A percentile compares a stretch with the other conserved stretches of the same genome.
These are phyloP conservation scores for Hanseniaspora hatyaiensis DNA, from an alignment of 805 yeast species.

Conservation along the genomic window DNA sequence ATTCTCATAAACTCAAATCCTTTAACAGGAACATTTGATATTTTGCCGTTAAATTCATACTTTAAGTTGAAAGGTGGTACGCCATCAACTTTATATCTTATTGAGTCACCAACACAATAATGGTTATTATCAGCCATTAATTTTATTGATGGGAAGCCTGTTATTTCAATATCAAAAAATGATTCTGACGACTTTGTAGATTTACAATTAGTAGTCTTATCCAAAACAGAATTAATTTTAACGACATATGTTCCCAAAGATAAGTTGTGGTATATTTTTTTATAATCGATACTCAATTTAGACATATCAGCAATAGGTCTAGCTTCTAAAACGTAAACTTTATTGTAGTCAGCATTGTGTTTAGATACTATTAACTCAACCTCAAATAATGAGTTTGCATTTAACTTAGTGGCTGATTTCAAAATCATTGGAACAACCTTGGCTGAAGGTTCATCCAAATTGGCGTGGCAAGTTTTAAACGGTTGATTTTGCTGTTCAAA, in stretches of 20 bases:
- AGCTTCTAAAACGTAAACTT: slow-evolving; percentile 35
- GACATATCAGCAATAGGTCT: slow-evolving; percentile 25
- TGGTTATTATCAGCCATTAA: slow-evolving; percentile 35
- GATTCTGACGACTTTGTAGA: slow-evolving; percentile 37
- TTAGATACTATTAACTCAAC: slow-evolving; percentile 49
- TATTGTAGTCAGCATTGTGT: slow-evolving; percentile 46
- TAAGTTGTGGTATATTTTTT: slow-evolving; percentile 40
- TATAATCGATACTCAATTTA: slow-evolving; percentile 30
- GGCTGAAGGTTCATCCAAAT: slow-evolving; percentile 27
- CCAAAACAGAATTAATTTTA: slow-evolving; percentile 46
- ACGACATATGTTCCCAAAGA: slow-evolving; percentile 62
- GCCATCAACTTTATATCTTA: slow-evolving; percentile 66
- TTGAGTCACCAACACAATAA: slow-evolving; percentile 87
- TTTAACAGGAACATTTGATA: slow-evolving; percentile 45
- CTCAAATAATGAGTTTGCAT: slow-evolving; percentile 52
- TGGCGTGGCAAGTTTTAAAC: slow-evolving; percentile 40
- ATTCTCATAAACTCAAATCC: slow-evolving; percentile 47
- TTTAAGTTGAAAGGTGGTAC: slow-evolving; percentile 65
- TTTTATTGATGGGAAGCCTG: slow-evolving; percentile 64
- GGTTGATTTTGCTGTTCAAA: slow-evolving; percentile 36
- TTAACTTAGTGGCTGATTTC: slow-evolving; percentile 25
- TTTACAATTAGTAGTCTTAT: slow-evolving; percentile 54
- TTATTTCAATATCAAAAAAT: slow-evolving; percentile 45
- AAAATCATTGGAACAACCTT: slow-evolving; percentile 44
- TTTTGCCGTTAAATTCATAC: slow-evolving; percentile 58